These are phyloP conservation scores for Psilocybe mexicana DNA, from an alignment of 1,284 basidiomycete genomes.

Conservation along the genomic window DNA sequence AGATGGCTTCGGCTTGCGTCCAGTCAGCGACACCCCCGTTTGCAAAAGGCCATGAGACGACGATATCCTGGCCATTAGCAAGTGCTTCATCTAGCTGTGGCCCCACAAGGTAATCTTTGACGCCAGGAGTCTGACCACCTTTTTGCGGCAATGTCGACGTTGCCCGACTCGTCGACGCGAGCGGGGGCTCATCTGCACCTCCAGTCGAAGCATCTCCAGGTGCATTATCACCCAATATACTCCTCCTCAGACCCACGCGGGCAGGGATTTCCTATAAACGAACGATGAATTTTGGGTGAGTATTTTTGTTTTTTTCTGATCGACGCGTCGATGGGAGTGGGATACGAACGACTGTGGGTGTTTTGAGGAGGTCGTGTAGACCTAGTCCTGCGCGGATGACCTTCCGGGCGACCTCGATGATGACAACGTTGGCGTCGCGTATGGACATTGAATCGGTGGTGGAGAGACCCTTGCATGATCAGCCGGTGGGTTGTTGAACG, in stretches of 20 bases:
- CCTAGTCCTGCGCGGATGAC: conserved; percentile 77
- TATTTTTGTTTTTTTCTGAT: neutral
- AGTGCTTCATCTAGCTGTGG: conserved; percentile 79
- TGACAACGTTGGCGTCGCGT: conserved; percentile 79
- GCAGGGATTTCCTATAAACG: conserved; percentile 62
- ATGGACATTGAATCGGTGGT: conserved; percentile 50
- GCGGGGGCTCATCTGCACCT: conserved; percentile 35
- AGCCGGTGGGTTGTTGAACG: conserved; percentile 6
- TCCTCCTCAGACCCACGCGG: conserved; percentile 70
- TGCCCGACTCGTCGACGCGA: conserved; percentile 44
- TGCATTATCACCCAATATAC: conserved; percentile 30
- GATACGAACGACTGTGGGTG: conserved; percentile 70
- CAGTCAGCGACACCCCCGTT: conserved; percentile 79
- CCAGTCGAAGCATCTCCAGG: conserved; percentile 21
- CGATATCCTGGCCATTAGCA: conserved; percentile 68
- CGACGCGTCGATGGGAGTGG: conserved; percentile 2
- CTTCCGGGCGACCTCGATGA: conserved; percentile 79
- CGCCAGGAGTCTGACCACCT: conserved; percentile 42
- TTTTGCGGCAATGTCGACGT: conserved; percentile 46
- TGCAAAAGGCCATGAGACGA: conserved; percentile 84
- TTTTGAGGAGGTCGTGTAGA: conserved; percentile 76
- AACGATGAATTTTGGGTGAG: conserved; percentile 6
- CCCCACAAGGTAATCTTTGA: conserved; percentile 87
- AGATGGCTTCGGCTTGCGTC: conserved; percentile 89
- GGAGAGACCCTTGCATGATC: neutral